Conservation (phyloP, 805 yeast species). For the Candida jianshihensis region DNA sequence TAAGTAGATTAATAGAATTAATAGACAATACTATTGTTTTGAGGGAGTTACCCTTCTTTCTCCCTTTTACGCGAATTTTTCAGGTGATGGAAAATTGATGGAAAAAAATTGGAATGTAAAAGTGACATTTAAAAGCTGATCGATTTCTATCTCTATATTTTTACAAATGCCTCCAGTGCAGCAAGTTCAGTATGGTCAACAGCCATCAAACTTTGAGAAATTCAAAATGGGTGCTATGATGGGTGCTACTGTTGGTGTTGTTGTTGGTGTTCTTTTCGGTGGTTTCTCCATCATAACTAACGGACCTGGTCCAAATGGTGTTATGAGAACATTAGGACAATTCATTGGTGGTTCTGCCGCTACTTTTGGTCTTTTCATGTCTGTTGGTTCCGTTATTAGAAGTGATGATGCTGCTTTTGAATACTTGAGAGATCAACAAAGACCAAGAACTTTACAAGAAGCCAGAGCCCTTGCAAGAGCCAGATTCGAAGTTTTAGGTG, state of each 20-base stretch:
- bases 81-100: too few relatives aligned
- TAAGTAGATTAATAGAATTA: too few relatives aligned
- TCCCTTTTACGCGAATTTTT: too few relatives aligned
- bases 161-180: slow-evolving; percentile 53
- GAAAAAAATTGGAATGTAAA: too few relatives aligned
- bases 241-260: slow-evolving; percentile 84
- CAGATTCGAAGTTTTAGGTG: slow-evolving; percentile 25
- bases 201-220: slow-evolving; percentile 88
- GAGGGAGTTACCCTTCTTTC: too few relatives aligned
- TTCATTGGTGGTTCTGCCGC: slow-evolving; percentile 96
- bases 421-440: slow-evolving; percentile 14
- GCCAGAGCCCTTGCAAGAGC: slow-evolving; percentile 37
- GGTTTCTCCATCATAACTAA: slow-evolving; percentile 84
- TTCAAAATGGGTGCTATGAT: slow-evolving; percentile 97
- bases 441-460: slow-evolving; percentile 28
- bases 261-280: slow-evolving; percentile 91
- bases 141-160: too few relatives aligned
- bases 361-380: slow-evolving; percentile 94
- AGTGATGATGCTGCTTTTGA: slow-evolving; percentile 42
- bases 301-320: slow-evolving; percentile 99
- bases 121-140: too few relatives aligned
- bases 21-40: too few relatives aligned
- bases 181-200: slow-evolving; percentile 51
- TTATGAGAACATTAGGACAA: slow-evolving; percentile 93
- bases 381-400: slow-evolving; percentile 88